Evolutionary conservation across 306 rosid genomes (phyloP).

Genomic region (Lathyrus aphaca): DNA sequence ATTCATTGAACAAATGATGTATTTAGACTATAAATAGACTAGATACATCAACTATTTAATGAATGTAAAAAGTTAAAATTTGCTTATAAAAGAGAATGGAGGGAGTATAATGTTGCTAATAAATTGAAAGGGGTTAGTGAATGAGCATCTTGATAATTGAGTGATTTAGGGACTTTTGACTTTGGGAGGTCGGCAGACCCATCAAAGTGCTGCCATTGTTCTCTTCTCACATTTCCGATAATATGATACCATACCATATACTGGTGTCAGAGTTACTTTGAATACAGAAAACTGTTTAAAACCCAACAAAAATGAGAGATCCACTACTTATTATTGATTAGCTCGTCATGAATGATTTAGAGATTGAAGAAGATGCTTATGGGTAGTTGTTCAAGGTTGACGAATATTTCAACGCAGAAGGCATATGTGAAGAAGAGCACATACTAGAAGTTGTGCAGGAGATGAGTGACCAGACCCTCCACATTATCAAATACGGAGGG

Average conservation of each 20-base stretch:
- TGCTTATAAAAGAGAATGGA: too few species aligned
- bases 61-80: too few species aligned
- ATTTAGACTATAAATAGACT: too few species aligned
- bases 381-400: neutral
- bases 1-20: too few species aligned
- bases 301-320: neutral
- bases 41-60: too few species aligned
- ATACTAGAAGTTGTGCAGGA: neutral
- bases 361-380: neutral
- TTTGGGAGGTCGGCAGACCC: slow-evolving; percentile 1
- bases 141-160: neutral
- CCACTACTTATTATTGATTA: neutral
- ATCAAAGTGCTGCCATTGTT: neutral
- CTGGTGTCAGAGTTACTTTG: neutral
- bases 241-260: neutral
- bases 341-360: neutral
- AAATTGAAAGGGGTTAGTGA: neutral
- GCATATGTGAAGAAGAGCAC: neutral
- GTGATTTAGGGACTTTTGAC: neutral
- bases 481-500: neutral
- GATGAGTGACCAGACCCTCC: neutral
- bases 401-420: neutral
- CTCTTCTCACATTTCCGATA: neutral
- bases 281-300: neutral
- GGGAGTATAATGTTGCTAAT: neutral